Percentiles rank a stretch among this genome's conserved stretches.
Evolutionary conservation across 495 filamentous ascomycete genomes (phyloP).

Genomic region (Xylaria curta): DNA sequence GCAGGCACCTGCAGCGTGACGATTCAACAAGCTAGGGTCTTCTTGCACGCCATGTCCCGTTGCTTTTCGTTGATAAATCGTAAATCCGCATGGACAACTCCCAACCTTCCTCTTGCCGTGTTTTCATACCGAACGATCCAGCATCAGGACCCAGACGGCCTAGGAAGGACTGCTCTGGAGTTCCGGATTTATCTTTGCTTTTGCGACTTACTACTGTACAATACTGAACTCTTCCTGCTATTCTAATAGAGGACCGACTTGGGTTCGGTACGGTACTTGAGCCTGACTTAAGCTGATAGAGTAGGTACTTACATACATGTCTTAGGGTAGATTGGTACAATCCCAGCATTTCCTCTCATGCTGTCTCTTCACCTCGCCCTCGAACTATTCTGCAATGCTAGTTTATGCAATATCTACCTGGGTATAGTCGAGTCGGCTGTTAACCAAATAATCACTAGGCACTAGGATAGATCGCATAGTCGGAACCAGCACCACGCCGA

Average conservation of each 20-base stretch:
- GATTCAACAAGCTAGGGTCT: constrained; percentile 26
- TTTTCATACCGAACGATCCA: background rate
- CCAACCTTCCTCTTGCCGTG: constrained; percentile 3
- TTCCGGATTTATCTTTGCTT: background rate
- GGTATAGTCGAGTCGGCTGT: background rate
- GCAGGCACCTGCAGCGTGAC: constrained; percentile 28
- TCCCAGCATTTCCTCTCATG: background rate
- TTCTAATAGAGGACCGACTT: constrained; percentile 3
- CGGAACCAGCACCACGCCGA: constrained; percentile 14
- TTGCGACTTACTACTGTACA: constrained; percentile 14
- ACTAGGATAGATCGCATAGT: background rate
- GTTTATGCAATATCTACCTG: background rate
- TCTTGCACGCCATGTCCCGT: background rate
- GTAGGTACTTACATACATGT: constrained; percentile 16
- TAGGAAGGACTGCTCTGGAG: background rate
- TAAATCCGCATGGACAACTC: constrained; percentile 6
- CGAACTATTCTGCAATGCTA: background rate
- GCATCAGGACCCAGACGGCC: background rate
- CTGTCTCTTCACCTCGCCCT: constrained; percentile 4
- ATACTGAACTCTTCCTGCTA: constrained; percentile 1
- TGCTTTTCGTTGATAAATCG: constrained; percentile 15
- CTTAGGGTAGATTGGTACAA: constrained; percentile 1
- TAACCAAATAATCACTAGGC: background rate
- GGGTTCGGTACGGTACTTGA: background rate
- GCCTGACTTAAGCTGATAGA: constrained; percentile 11